Percentiles rank a stretch among this genome's conserved stretches.
These are phyloP conservation scores for Trichosporon ovoides DNA, from an alignment of 1,284 basidiomycete species.

Conservation along the genomic window DNA sequence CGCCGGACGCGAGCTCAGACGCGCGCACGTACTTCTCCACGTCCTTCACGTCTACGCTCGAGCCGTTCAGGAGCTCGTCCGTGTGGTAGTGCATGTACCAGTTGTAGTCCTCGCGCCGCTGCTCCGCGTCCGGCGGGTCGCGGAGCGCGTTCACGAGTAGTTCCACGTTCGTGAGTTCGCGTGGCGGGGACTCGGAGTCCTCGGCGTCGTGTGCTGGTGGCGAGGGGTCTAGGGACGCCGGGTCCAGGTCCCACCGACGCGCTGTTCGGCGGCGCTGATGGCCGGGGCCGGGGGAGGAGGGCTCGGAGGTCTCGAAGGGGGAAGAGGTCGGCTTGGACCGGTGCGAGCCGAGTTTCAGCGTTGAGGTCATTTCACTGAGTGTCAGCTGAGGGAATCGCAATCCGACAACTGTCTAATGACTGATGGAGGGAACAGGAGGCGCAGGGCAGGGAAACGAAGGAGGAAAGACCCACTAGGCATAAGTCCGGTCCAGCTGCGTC, in stretches of 20 bases:
- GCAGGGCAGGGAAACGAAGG: too few species aligned
- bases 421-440: too few species aligned
- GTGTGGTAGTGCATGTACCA: conserved; percentile 55
- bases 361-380: conserved; percentile 19
- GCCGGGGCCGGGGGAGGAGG: background rate
- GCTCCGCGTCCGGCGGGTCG: conserved; percentile 52
- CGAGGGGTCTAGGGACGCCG: background rate
- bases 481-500: conserved; percentile 57
- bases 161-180: conserved; percentile 48
- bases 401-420: too few species aligned
- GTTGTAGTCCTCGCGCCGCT: conserved; percentile 66
- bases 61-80: conserved; percentile 37
- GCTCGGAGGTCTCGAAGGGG: conserved; percentile 35
- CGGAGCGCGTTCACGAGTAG: conserved; percentile 60
- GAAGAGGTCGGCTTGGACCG: conserved; percentile 29
- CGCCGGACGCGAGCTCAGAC: conserved; percentile 39
- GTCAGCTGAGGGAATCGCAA: background rate
- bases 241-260: conserved; percentile 32
- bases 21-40: conserved; percentile 46
- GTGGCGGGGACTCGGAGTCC: background rate
- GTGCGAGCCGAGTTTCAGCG: conserved; percentile 29
- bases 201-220: background rate
- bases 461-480: conserved; percentile 49
- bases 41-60: conserved; percentile 49
- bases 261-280: conserved; percentile 30